Conservation (phyloP, 2,329 filamentous ascomycete genomes). For the Thielaviopsis punctulata region DNA sequence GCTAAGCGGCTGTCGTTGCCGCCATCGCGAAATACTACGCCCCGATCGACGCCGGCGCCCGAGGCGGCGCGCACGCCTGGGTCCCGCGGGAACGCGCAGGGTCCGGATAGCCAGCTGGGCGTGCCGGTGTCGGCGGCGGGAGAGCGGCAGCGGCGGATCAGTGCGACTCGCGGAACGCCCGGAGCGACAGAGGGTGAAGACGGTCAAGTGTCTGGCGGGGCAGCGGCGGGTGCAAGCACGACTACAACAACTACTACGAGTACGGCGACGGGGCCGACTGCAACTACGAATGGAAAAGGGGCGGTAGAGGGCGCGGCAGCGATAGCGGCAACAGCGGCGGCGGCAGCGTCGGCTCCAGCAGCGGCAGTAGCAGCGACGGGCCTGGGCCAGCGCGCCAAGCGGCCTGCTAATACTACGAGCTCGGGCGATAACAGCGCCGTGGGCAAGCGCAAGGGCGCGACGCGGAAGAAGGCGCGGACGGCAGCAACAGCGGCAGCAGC, state of each 20-base stretch:
- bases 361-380: conserved; percentile 17
- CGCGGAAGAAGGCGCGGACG: conserved; percentile 42
- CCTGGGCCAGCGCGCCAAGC: conserved; percentile 43
- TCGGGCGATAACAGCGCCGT: conserved; percentile 48
- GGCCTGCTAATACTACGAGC: conserved; percentile 47
- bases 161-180: conserved; percentile 39
- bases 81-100: conserved; percentile 35
- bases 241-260: too few species aligned
- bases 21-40: conserved; percentile 15
- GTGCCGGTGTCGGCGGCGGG: conserved; percentile 24
- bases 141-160: conserved; percentile 37
- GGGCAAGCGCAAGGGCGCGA: conserved; percentile 52
- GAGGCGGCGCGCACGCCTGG: conserved; percentile 28
- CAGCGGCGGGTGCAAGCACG: not conserved
- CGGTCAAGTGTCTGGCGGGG: not conserved
- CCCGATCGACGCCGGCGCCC: conserved; percentile 20
- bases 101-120: conserved; percentile 29
- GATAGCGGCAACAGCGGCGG: not conserved
- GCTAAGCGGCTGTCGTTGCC: conserved; percentile 3
- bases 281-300: too few species aligned
- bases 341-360: conserved; percentile 5
- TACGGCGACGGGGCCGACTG: too few species aligned
- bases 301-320: too few species aligned
- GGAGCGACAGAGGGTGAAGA: conserved; percentile 29
- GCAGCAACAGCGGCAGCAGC: conserved; percentile 22